A percentile compares a stretch with the other conserved stretches of the same genome.
Evolutionary conservation across 345 rosid species (phyloP).

Genomic region (Eucalyptus pauciflora): DNA sequence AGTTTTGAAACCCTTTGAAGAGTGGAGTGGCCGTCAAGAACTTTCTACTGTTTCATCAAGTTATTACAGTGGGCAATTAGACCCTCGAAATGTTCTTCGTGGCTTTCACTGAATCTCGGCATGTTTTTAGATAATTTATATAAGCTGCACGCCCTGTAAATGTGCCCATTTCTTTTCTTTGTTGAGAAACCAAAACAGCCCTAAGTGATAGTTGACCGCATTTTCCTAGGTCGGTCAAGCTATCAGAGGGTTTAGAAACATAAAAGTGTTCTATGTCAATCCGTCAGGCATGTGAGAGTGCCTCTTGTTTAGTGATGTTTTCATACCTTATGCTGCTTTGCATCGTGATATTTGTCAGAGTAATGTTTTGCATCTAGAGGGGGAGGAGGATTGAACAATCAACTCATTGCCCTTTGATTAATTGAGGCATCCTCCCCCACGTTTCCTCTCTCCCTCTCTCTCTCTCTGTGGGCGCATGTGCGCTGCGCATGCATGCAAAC

Average conservation of each 20-base stretch:
- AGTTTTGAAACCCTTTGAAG: conserved; percentile 67
- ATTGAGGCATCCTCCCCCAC: background rate
- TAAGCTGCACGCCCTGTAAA: background rate
- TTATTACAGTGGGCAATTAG: conserved; percentile 92
- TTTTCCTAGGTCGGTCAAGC: conserved; percentile 1
- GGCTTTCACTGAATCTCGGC: conserved; percentile 25
- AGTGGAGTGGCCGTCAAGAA: conserved; percentile 87
- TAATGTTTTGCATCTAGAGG: background rate
- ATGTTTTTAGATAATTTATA: background rate
- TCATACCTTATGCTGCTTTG: background rate
- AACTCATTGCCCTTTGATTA: background rate
- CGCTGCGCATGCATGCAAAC: background rate
- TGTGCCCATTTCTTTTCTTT: background rate
- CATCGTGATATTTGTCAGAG: background rate
- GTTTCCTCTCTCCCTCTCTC: background rate
- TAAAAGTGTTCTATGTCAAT: background rate
- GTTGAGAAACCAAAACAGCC: background rate
- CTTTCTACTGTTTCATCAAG: conserved; percentile 90
- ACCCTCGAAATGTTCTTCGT: conserved; percentile 73
- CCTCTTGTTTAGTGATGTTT: background rate
- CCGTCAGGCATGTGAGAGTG: background rate
- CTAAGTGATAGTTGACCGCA: background rate
- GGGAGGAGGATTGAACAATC: background rate
- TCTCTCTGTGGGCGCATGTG: background rate
- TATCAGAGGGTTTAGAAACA: conserved; percentile 16